Evolutionary conservation across 1,139 yeast species (phyloP).

Genomic region (Saccharomycopsis crataegensis): DNA sequence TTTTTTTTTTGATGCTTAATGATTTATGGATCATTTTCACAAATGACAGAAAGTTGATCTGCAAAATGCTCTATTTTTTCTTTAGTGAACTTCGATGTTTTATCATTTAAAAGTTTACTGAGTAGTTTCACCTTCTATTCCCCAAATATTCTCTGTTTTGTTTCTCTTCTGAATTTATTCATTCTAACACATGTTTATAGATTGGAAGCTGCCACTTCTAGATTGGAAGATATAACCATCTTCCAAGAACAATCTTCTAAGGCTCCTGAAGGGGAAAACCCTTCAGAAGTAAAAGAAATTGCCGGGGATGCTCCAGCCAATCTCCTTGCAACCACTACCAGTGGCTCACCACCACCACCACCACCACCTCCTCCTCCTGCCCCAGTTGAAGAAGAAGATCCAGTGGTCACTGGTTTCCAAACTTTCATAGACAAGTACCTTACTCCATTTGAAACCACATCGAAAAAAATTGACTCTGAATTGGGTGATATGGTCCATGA

Average conservation of each 20-base stretch:
- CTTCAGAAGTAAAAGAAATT: slow-evolving; percentile 8
- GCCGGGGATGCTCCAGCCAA: slow-evolving; percentile 23
- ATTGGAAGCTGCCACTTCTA: slow-evolving; percentile 87
- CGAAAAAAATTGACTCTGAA: slow-evolving; percentile 54
- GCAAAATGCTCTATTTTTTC: no score
- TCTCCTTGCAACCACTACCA: slow-evolving; percentile 20
- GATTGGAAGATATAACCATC: slow-evolving; percentile 82
- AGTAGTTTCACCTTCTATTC: no score
- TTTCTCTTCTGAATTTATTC: no score
- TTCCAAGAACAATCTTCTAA: slow-evolving; percentile 52
- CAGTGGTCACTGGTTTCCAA: slow-evolving; percentile 47
- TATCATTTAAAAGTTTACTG: no score
- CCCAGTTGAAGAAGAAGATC: slow-evolving; percentile 29
- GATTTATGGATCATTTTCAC: no score
- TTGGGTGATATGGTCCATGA: slow-evolving; percentile 54
- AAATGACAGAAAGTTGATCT: no score
- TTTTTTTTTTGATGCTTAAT: not conserved
- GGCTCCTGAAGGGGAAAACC: slow-evolving; percentile 11
- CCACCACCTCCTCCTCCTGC: slow-evolving; percentile 20
- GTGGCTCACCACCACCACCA: slow-evolving; percentile 22
- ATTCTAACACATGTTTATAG: slow-evolving; percentile 27
- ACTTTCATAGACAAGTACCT: slow-evolving; percentile 45
- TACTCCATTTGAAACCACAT: slow-evolving; percentile 51
- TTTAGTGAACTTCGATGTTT: no score
- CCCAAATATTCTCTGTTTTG: no score